A percentile compares a stretch with the other conserved stretches of the same genome.
Evolutionary conservation across 108 stramenopile genomes (phyloP).

Genomic region (Parietichytrium sp.): DNA sequence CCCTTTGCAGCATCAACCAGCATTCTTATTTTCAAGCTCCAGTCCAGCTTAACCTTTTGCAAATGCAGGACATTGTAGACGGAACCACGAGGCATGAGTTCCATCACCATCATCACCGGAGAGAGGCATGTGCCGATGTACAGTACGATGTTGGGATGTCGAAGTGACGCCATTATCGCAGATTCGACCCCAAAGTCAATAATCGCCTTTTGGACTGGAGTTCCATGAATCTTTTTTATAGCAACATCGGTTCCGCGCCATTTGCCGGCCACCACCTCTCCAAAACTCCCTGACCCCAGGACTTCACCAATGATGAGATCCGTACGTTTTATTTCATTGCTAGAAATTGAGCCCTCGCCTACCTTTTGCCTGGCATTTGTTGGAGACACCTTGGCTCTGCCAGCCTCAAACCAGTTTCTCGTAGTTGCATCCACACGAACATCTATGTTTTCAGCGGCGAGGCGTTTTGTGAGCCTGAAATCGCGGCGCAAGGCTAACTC

Average conservation of each 20-base stretch:
- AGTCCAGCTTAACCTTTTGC: background rate
- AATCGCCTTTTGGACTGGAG: background rate
- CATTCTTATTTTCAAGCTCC: background rate
- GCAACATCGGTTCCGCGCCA: conserved; percentile 25
- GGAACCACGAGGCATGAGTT: conserved; percentile 44
- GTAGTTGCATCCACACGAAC: conserved; percentile 2
- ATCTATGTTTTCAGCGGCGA: conserved; percentile 32
- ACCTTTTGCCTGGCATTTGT: background rate
- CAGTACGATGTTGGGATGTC: conserved; percentile 54
- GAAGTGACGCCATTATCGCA: conserved; percentile 44
- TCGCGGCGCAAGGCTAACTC: background rate
- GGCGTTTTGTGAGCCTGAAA: background rate
- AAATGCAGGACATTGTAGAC: background rate
- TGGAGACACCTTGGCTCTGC: background rate
- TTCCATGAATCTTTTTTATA: conserved; percentile 17
- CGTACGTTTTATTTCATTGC: background rate
- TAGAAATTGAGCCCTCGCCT: background rate
- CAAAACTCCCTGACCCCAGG: background rate
- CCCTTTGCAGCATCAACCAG: background rate
- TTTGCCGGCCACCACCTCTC: background rate
- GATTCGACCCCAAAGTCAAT: conserved; percentile 44
- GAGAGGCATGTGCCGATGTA: conserved; percentile 47
- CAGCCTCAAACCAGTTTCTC: background rate
- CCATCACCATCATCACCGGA: conserved; percentile 47
- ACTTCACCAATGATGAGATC: background rate